Evolutionary conservation across 208 protist genomes (phyloP).

Genomic region (Trypanosoma brucei): DNA sequence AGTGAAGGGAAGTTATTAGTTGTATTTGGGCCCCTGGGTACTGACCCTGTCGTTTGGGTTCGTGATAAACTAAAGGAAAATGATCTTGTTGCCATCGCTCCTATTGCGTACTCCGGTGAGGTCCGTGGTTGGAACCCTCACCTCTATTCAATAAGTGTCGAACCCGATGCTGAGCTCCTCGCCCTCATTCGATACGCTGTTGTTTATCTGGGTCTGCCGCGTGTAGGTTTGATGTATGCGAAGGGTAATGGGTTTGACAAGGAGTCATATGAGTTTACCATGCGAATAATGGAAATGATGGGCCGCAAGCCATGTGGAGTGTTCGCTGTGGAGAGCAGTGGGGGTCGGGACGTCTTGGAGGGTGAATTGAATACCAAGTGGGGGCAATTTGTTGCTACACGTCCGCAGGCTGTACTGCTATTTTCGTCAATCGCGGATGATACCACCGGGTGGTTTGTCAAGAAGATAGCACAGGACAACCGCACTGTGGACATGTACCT

Average conservation of each 20-base stretch:
- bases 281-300: conserved; percentile 8
- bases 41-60: neutral
- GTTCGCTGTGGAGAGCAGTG: conserved; percentile 5
- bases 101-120: conserved; percentile 25
- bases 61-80: conserved; percentile 11
- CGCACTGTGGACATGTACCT: conserved; percentile 8
- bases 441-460: conserved; percentile 1
- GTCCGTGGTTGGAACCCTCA: conserved; percentile 25
- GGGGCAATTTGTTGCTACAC: conserved; percentile 7
- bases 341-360: neutral
- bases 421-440: neutral
- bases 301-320: conserved; percentile 2
- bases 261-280: conserved; percentile 4
- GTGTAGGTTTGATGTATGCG: conserved; percentile 29
- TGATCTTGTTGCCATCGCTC: conserved; percentile 23
- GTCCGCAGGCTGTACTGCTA: conserved; percentile 10
- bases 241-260: conserved; percentile 4
- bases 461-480: conserved; percentile 14
- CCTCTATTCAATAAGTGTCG: conserved; percentile 30
- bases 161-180: conserved; percentile 31
- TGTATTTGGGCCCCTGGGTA: neutral
- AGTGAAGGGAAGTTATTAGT: neutral
- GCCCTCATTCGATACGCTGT: conserved; percentile 27
- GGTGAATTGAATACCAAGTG: conserved; percentile 4
- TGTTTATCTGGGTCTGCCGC: conserved; percentile 20